Evolutionary conservation across 352 stramenopile genomes (phyloP).

Genomic region (Phytophthora europaea): DNA sequence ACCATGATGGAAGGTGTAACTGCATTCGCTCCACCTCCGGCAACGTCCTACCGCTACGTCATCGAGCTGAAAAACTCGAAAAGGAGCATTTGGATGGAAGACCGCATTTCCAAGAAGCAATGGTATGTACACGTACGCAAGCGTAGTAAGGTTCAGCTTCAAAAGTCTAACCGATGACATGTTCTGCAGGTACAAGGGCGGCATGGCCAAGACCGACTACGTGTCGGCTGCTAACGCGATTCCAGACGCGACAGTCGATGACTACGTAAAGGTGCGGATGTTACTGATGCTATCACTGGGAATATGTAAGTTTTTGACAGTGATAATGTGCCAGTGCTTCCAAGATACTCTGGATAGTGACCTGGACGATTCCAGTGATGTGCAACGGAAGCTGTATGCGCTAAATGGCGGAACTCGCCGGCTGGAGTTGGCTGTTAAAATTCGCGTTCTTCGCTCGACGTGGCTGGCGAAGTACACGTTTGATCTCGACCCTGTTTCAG

Average conservation of each 20-base stretch:
- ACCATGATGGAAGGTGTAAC: constrained; percentile 7
- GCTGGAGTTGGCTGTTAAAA: not conserved
- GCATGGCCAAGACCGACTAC: constrained; percentile 1
- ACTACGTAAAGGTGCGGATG: not conserved
- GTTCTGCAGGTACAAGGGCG: not conserved
- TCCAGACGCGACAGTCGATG: not conserved
- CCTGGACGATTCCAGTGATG: not conserved
- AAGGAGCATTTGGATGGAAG: not conserved
- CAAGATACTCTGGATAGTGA: constrained; percentile 1
- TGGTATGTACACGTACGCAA: not conserved
- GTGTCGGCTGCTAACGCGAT: not conserved
- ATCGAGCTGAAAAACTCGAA: not conserved
- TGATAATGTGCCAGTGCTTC: not conserved
- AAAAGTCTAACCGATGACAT: not conserved
- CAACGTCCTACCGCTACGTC: not conserved
- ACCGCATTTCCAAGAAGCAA: not conserved
- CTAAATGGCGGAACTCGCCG: not conserved
- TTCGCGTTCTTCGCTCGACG: constrained; percentile 4
- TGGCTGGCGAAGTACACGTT: constrained; percentile 6
- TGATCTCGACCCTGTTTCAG: not conserved
- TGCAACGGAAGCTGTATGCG: not conserved
- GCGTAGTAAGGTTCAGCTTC: not conserved
- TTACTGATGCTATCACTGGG: no score
- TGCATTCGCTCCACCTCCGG: not conserved
- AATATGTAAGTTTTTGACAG: not conserved